Base-by-base conservation (phyloP, 2,329 filamentous ascomycete genomes). In the Tolypocladium cylindrosporum region DNA sequence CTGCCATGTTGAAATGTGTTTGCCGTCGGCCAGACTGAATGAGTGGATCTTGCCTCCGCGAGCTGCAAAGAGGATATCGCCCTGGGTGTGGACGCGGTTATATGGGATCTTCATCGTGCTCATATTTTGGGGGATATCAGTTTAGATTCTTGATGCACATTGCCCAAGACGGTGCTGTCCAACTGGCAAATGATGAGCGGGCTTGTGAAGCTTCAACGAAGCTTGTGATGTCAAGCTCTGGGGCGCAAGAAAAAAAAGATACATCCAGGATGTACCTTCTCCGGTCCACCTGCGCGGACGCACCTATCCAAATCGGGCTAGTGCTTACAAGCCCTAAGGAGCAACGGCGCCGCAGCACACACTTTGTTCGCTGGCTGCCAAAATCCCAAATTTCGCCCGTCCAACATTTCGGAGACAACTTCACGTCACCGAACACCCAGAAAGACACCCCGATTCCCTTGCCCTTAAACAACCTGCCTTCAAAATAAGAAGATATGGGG, bases 391-490 rank as follows among this genome's bases (percentile, higher is more conserved):
- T 65, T 62, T 62, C 57, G 43, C 43, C 55, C 61, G 41, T 45
- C 42, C 37, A 59, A 54, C 54, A 13, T 57, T 64, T 59, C 57
- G 50, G 61, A 37, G 50, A 59, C 56, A 63, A 62, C 61, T 62
- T 60, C 65, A 63, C 62, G 65, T 59, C 59, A 64, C 60, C 62
- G 64, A 65, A 52, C n/a, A 58, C 52, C 52, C 43, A 60, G 53
- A 60, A 65, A 59, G 56, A 70, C 65, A 67, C 66, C 61, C 64
- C 14, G 45, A 48, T 34, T 36, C 43, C 59, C 74, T 80, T 82
- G 86, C 88, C 91, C 92, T 96, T 92, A 96, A 96, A 96, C 78
- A 96, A 90, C 91, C 91, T 95, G 85, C 89, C 90, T 94, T 94
- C 90, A 91, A 66, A 67, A 83, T 80, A 95, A 95, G 90, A 91